Conservation (phyloP, 139 green algal genomes). For the Closterium sp. region DNA sequence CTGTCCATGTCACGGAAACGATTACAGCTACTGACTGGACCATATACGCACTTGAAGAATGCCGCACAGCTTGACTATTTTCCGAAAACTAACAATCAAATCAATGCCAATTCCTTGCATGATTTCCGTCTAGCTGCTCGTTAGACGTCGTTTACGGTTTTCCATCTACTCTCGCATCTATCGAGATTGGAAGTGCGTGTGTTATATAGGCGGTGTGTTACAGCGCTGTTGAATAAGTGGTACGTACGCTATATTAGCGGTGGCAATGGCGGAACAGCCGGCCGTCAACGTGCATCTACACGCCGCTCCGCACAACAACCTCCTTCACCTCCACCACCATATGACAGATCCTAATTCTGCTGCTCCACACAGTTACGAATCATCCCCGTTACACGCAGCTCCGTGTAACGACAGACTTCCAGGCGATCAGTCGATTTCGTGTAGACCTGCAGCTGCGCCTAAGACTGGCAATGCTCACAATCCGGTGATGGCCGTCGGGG, state of each 20-base stretch:
- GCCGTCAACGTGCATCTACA: not conserved
- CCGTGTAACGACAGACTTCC: not conserved
- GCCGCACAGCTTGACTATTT: not conserved
- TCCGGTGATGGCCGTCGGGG: not conserved
- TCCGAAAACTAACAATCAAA: not conserved
- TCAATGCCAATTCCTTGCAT: not conserved
- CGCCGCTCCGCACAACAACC: not conserved
- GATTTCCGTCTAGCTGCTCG: not conserved
- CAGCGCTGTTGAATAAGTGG: no score
- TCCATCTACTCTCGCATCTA: not conserved
- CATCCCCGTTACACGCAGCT: not conserved
- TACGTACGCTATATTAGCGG: no score
- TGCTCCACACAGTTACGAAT: not conserved
- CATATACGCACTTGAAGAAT: not conserved
- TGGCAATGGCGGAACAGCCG: not conserved
- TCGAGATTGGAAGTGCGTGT: not conserved
- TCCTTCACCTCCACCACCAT: not conserved
- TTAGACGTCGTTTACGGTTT: not conserved
- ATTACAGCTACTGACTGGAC: no score
- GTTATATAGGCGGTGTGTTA: no score
- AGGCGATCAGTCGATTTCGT: not conserved
- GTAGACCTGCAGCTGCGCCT: not conserved
- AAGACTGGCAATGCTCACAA: not conserved
- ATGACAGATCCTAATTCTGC: not conserved
- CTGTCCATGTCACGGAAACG: no score